Conservation (phyloP, 2,329 filamentous ascomycete genomes). For the Cladophialophora yegresii region DNA sequence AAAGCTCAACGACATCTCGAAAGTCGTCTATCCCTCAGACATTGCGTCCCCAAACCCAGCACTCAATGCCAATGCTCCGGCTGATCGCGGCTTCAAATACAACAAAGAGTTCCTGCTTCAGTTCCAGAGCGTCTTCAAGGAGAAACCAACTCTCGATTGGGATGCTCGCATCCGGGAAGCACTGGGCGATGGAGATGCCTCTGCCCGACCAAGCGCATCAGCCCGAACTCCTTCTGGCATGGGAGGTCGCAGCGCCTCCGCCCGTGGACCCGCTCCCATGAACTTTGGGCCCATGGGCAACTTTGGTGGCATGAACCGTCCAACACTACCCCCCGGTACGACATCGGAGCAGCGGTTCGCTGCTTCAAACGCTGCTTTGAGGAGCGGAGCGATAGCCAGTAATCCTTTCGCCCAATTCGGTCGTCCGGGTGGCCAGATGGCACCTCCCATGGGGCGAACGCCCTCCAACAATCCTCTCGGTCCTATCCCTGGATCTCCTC, state of each 20-base stretch:
- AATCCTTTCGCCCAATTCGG: constrained; percentile 63
- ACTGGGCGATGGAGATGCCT: constrained; percentile 72
- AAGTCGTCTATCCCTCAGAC: constrained; percentile 77
- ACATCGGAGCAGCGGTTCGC: constrained; percentile 75
- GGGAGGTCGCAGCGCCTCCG: constrained; percentile 54
- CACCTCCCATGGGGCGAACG: constrained; percentile 62
- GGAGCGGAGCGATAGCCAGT: constrained; percentile 44
- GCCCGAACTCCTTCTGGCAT: constrained; percentile 52
- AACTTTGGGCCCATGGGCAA: constrained; percentile 65
- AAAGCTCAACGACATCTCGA: constrained; percentile 77
- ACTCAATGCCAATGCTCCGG: constrained; percentile 72
- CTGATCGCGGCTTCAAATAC: constrained; percentile 85
- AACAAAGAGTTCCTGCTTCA: constrained; percentile 93
- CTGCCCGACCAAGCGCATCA: constrained; percentile 65
- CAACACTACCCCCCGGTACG: constrained; percentile 71
- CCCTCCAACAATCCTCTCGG: constrained; percentile 57
- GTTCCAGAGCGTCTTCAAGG: constrained; percentile 93
- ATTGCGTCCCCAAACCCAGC: constrained; percentile 90
- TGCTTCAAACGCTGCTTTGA: constrained; percentile 58
- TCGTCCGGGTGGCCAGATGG: constrained; percentile 58
- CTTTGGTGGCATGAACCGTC: constrained; percentile 56
- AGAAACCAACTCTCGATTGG: constrained; percentile 94
- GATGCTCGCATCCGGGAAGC: constrained; percentile 81
- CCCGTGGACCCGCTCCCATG: constrained; percentile 54
- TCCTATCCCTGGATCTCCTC: constrained; percentile 69